phyloP scores from a whole-genome alignment of 106 monocot genomes.

The Acorus gramineus region DNA sequence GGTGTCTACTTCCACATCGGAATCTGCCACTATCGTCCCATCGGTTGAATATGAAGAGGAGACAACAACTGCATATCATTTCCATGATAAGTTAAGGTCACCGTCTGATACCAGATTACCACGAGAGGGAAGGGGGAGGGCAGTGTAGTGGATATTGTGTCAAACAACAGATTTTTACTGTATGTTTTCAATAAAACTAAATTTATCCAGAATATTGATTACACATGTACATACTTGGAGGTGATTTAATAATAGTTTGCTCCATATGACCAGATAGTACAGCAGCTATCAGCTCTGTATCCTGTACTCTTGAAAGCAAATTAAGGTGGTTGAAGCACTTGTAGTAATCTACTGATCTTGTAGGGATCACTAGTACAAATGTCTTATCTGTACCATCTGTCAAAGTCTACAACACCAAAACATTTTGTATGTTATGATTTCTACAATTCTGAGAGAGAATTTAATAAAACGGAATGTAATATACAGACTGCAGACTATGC shows the following conservation, averaged over 20 bases:
- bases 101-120: not conserved
- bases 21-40: slow-evolving; percentile 91
- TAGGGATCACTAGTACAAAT: slow-evolving; percentile 46
- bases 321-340: slow-evolving; percentile 22
- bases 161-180: not conserved
- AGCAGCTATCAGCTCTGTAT: slow-evolving; percentile 52
- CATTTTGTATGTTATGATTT: not conserved
- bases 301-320: slow-evolving; percentile 49
- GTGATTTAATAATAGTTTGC: slow-evolving; percentile 31
- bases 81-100: too few relatives aligned
- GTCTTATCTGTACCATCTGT: slow-evolving; percentile 36
- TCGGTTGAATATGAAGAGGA: slow-evolving; percentile 87
- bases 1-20: slow-evolving; percentile 77
- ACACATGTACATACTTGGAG: slow-evolving; percentile 39
- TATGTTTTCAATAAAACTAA: too few relatives aligned
- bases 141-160: not conserved
- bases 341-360: slow-evolving; percentile 32
- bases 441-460: too few relatives aligned
- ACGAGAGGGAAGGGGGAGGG: not conserved
- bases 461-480: too few relatives aligned
- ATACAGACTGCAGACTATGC: too few relatives aligned
- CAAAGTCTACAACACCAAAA: slow-evolving; percentile 29
- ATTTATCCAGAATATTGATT: too few relatives aligned
- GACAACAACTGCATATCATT: slow-evolving; percentile 43
- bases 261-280: slow-evolving; percentile 71